Conservation (phyloP, 331 rosid species). For the Dryas integrifolia region DNA sequence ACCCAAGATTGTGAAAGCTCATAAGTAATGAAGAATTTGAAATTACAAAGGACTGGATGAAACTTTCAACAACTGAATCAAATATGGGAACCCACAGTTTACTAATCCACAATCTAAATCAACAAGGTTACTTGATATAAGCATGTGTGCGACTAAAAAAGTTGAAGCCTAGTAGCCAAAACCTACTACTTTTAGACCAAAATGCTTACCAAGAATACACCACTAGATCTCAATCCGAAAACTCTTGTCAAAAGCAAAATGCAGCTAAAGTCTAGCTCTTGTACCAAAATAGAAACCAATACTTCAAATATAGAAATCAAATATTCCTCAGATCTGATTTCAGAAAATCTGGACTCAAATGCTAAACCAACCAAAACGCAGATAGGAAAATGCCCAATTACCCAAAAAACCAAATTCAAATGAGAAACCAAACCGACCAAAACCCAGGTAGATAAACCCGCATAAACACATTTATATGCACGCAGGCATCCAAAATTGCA, state of each 20-base stretch:
- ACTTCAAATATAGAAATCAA: conserved; percentile 36
- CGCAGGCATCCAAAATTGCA: conserved; percentile 24
- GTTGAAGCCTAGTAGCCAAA: conserved; percentile 37
- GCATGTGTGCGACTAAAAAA: conserved; percentile 10
- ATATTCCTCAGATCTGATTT: conserved; percentile 66
- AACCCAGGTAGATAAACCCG: conserved; percentile 31
- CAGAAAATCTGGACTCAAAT: conserved; percentile 37
- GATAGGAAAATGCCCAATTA: conserved; percentile 23
- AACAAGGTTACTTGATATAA: conserved; percentile 19
- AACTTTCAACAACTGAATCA: conserved; percentile 21
- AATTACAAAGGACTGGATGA: not conserved
- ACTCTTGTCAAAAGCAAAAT: conserved; percentile 30
- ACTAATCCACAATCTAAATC: conserved; percentile 42
- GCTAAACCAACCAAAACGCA: conserved; percentile 34
- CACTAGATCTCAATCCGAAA: conserved; percentile 59
- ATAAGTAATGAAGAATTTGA: not conserved
- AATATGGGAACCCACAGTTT: conserved; percentile 30
- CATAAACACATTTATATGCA: conserved; percentile 29
- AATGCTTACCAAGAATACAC: conserved; percentile 25
- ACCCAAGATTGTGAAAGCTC: not conserved
- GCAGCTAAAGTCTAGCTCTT: conserved; percentile 33
- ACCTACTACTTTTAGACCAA: conserved; percentile 37
- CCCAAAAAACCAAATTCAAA: conserved; percentile 47
- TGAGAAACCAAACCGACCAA: conserved; percentile 29
- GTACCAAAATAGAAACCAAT: conserved; percentile 41